A percentile compares a stretch with the other conserved stretches of the same genome.
Evolutionary conservation across 208 protist species (phyloP).

Genomic region (Leishmania mexicana): DNA sequence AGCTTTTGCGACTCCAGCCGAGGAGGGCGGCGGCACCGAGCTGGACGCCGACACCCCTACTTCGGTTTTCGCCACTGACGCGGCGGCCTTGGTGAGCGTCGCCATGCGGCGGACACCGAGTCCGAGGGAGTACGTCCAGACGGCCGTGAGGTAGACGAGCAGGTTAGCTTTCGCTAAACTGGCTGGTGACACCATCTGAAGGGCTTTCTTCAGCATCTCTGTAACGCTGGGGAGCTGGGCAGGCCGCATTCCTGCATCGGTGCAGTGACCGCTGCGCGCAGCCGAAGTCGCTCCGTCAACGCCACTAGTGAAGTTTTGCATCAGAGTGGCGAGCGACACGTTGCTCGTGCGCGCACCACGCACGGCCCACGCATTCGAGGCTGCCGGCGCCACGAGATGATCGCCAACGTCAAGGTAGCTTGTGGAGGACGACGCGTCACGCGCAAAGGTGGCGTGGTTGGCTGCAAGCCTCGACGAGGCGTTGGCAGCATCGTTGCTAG

Average conservation of each 20-base stretch:
- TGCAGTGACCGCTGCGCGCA: not conserved
- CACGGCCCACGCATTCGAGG: slow-evolving; percentile 48
- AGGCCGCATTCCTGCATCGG: slow-evolving; percentile 6
- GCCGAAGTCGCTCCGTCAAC: not conserved
- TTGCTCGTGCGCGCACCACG: slow-evolving; percentile 30
- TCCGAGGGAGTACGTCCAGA: slow-evolving; percentile 29
- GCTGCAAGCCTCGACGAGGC: not conserved
- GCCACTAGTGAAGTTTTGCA: slow-evolving; percentile 2
- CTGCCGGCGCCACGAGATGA: slow-evolving; percentile 39
- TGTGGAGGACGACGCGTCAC: not conserved
- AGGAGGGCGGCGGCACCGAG: not conserved
- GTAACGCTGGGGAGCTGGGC: slow-evolving; percentile 24
- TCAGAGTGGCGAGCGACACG: slow-evolving; percentile 17
- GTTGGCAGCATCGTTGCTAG: not conserved
- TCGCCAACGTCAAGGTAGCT: slow-evolving; percentile 59
- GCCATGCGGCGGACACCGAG: slow-evolving; percentile 25
- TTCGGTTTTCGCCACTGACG: slow-evolving; percentile 13
- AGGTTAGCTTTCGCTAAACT: slow-evolving; percentile 24
- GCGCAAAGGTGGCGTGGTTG: not conserved
- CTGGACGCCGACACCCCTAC: slow-evolving; percentile 8
- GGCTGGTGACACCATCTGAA: slow-evolving; percentile 12
- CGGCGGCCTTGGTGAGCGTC: slow-evolving; percentile 11
- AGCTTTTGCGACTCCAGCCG: not conserved
- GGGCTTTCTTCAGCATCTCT: slow-evolving; percentile 25
- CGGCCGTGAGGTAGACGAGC: slow-evolving; percentile 16